These are phyloP conservation scores for Lyophyllum atratum DNA, from an alignment of 768 basidiomycete genomes.

Conservation along the genomic window DNA sequence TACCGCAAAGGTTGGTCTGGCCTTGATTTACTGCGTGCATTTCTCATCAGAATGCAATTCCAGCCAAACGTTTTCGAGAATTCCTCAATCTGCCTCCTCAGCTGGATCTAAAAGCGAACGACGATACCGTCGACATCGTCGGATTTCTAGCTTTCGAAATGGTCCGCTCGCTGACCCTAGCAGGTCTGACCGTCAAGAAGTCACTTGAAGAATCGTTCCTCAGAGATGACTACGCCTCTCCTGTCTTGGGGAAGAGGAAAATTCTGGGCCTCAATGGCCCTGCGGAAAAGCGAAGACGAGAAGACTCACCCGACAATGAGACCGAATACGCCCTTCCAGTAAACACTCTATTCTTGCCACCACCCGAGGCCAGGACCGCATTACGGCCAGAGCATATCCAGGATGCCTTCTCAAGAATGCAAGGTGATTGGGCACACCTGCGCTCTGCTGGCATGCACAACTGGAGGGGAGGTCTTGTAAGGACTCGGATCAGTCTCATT, in stretches of 20 bases:
- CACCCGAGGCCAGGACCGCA: constrained; percentile 78
- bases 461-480: constrained; percentile 83
- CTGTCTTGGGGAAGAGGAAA: constrained; percentile 73
- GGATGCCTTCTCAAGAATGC: constrained; percentile 90
- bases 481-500: constrained; percentile 80
- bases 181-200: constrained; percentile 83
- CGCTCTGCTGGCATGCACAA: constrained; percentile 88
- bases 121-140: constrained; percentile 95
- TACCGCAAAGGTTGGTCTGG: constrained; percentile 84
- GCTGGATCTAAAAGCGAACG: constrained; percentile 86
- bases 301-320: constrained; percentile 63
- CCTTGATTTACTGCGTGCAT: not conserved
- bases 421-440: constrained; percentile 78
- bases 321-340: constrained; percentile 64
- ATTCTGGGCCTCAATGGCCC: constrained; percentile 44
- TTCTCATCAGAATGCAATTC: not conserved
- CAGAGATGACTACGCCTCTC: constrained; percentile 65
- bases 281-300: constrained; percentile 55
- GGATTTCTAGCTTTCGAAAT: constrained; percentile 98
- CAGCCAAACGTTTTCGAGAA: constrained; percentile 93
- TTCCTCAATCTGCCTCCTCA: constrained; percentile 88
- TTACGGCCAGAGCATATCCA: constrained; percentile 85
- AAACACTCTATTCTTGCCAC: constrained; percentile 78
- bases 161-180: constrained; percentile 90
- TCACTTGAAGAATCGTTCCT: constrained; percentile 73